Base-by-base conservation (phyloP, 257 asterid genomes). In the Lavandula angustifolia region DNA sequence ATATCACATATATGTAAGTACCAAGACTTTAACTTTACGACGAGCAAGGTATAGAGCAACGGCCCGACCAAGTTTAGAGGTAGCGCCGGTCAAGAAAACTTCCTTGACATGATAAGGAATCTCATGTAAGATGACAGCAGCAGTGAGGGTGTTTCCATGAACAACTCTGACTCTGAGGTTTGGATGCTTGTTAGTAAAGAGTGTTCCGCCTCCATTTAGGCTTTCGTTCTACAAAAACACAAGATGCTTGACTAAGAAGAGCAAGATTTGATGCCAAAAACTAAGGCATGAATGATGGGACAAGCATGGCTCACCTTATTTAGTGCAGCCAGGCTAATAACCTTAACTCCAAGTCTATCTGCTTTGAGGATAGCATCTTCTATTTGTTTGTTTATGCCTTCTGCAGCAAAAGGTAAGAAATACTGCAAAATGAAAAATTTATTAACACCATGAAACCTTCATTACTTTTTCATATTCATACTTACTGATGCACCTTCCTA, bases 351-450 rank as follows among this genome's bases (percentile, higher is more conserved):
- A 54, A 90, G 78, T 74, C 65, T 87, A 53, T 94, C 92, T 52
- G 99, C 99, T 64, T 69, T 80, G n/a, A 94, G 87, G 72, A 94
- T 90, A 29, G 99, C 96, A 32, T 87, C 94, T 78, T 90, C 97
- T 29, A 94, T 94, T 49, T 73, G 97, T 2, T 83, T 85, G 64
- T 94, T 94, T 71, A 94, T 94, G 66, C 97, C 99, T 52, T 86
- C 75, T 47, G 80, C 75, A 35, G 97, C 96, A 63, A 84, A 87
- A 64, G 99, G 97, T 70, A 90, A 76, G 89, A 94, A 94, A 71
- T 94, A 94, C 97, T 90, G 91, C 96, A 76, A 76, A 62, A 22
- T 22, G 54, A 47, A 40, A 4, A 60, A 12, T 34, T 46, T 6
- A 16, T 7, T 44, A n/a, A 48, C 18, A 8, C 41, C 17, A 12